Evolutionary conservation across 1,139 yeast genomes (phyloP).

Genomic region (Candida tropicalis): DNA sequence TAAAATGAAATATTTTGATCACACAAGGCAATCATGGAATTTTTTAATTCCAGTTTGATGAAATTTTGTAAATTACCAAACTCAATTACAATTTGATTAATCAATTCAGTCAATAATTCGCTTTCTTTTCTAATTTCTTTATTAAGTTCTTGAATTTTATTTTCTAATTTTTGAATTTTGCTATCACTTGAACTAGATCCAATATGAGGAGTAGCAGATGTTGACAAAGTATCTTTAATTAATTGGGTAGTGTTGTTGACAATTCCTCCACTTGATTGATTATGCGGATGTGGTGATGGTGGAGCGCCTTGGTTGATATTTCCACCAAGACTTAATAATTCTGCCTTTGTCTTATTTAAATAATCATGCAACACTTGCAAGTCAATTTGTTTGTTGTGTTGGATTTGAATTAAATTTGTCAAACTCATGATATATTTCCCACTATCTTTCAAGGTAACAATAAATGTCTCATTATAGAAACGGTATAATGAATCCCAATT

Average conservation of each 20-base stretch:
- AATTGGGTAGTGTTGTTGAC: slow-evolving; percentile 49
- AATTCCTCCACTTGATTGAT: slow-evolving; percentile 27
- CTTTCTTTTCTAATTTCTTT: slow-evolving; percentile 61
- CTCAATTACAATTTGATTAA: slow-evolving; percentile 71
- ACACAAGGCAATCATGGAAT: slow-evolving; percentile 68
- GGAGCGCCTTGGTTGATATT: slow-evolving; percentile 32
- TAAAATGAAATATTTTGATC: slow-evolving; percentile 79
- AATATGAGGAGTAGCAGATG: slow-evolving; percentile 45
- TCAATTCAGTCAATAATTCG: slow-evolving; percentile 52
- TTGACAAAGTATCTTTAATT: slow-evolving; percentile 48
- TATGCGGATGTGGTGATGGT: slow-evolving; percentile 15
- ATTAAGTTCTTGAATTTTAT: slow-evolving; percentile 38
- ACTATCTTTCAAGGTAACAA: slow-evolving; percentile 82
- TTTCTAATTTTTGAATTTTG: slow-evolving; percentile 37
- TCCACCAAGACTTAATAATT: slow-evolving; percentile 62
- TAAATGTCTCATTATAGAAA: slow-evolving; percentile 76
- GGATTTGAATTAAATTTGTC: slow-evolving; percentile 74
- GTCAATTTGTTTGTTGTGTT: slow-evolving; percentile 91
- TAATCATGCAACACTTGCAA: slow-evolving; percentile 85
- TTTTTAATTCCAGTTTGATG: slow-evolving; percentile 75
- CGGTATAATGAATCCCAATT: slow-evolving; percentile 50
- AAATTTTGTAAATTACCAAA: slow-evolving; percentile 81
- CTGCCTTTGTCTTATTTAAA: slow-evolving; percentile 66
- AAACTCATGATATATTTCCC: slow-evolving; percentile 82
- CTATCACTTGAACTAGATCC: slow-evolving; percentile 42